Conservation (phyloP, 2,329 filamentous ascomycete species). For the Zymoseptoria ardabiliae region DNA sequence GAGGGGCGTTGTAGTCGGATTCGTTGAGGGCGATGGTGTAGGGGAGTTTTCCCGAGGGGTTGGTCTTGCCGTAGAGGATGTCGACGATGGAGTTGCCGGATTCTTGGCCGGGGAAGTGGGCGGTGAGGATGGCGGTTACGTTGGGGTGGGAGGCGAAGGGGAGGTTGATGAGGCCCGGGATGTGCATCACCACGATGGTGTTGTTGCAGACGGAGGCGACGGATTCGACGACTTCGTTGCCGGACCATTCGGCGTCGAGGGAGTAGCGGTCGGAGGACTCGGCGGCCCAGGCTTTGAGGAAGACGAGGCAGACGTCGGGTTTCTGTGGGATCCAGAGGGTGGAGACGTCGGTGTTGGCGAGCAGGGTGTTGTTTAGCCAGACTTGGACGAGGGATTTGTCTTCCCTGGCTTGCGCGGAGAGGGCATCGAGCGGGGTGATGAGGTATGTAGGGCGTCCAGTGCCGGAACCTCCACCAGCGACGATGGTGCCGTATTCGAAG, state of each 20-base stretch:
- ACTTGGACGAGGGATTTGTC: slow-evolving; percentile 29
- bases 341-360: slow-evolving; percentile 27
- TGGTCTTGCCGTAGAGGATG: slow-evolving; percentile 21
- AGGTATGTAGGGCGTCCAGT: slow-evolving; percentile 30
- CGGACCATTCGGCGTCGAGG: slow-evolving; percentile 34
- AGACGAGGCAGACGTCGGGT: slow-evolving; percentile 45
- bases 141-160: slow-evolving; percentile 30
- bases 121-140: slow-evolving; percentile 24
- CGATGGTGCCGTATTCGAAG: slow-evolving; percentile 34
- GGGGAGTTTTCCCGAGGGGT: slow-evolving; percentile 22
- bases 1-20: slow-evolving; percentile 24
- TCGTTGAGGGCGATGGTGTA: slow-evolving; percentile 24
- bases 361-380: slow-evolving; percentile 31
- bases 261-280: slow-evolving; percentile 35
- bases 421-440: slow-evolving; percentile 32
- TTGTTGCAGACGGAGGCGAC: slow-evolving; percentile 43
- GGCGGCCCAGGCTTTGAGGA: slow-evolving; percentile 46
- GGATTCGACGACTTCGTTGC: slow-evolving; percentile 32
- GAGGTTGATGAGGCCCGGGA: slow-evolving; percentile 34
- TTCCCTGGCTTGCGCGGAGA: slow-evolving; percentile 20
- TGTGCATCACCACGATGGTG: slow-evolving; percentile 44
- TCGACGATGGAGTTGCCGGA: slow-evolving; percentile 18
- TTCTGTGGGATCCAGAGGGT: slow-evolving; percentile 49
- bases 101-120: slow-evolving; percentile 24
- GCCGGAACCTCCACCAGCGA: slow-evolving; percentile 32